Evolutionary conservation across 106 monocot genomes (phyloP), one percentile per base, ranked within the genome.

Genomic region (Dendrobium catenatum): DNA sequence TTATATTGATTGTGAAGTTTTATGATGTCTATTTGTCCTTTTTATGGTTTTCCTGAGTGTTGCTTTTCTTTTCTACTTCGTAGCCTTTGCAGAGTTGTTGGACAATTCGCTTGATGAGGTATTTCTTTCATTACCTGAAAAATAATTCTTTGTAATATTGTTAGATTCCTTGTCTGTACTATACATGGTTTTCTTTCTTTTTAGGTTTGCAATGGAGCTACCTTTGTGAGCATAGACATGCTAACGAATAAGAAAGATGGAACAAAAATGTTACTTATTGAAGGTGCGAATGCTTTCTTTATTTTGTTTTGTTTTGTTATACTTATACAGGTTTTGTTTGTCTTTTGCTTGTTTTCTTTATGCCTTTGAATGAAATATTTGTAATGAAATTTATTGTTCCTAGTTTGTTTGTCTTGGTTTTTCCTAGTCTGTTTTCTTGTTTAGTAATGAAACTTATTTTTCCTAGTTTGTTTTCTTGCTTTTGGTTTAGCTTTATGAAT

Each of bases 71-170:
- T 66, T 56, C 55, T 37, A 31, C 79, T 82, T 42, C 56, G 79
- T 84, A 97, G 97, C 97, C 81, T 89, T 97, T 81, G 97, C 97
- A 82, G 97, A 97, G 83, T 92, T 97, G 73, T 82, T 97, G 83
- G 97, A 97, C 68, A 97, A 97, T 89, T 78, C 97, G 75, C 82
- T 97, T 20, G 97, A 97, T 82, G 97, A 97, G 92, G 96, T 96
- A 85, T 55, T 22, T 20, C 9, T 74, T 5, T 74, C 5, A 15
- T 10, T 70, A 37, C 70, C 20, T 37, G 33, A 2, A 15, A 61
- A 22, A n/a, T n/a, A 20, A 29, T 37, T 70, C 0, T 70, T 33
- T 70, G 4, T 16, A 37, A 33, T 70, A 33, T 13, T 33, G 29
- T 33, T 70, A 33, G 70, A 29, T 54, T 61, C 24, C n/a, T 75